phyloP scores from a whole-genome alignment of 148 eudicot genomes.

The Camellia granthamiana region DNA sequence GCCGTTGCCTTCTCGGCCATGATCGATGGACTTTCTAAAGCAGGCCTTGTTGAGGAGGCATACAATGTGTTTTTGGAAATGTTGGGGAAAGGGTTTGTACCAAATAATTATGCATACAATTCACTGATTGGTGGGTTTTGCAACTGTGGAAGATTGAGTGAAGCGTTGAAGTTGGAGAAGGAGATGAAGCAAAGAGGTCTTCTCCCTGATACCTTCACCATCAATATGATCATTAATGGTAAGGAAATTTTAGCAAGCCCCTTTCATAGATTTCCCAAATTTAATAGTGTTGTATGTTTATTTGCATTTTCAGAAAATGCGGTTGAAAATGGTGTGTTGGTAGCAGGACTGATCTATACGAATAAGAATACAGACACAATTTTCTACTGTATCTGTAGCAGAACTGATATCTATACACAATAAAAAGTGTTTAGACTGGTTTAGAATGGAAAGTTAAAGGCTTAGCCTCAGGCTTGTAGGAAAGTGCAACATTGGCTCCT shows the following conservation, averaged over 20 bases:
- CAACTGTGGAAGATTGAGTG: slow-evolving; percentile 43
- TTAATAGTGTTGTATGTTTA: too few species aligned
- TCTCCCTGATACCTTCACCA: slow-evolving; percentile 63
- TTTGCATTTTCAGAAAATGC: too few species aligned
- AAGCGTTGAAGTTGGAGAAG: slow-evolving; percentile 68
- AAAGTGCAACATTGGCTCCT: background rate
- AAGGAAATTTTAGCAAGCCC: too few species aligned
- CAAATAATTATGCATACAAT: slow-evolving; percentile 81
- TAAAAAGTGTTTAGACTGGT: too few species aligned
- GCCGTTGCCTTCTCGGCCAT: slow-evolving; percentile 73
- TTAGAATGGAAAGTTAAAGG: background rate
- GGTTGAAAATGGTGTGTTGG: too few species aligned
- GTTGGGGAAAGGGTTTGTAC: slow-evolving; percentile 59
- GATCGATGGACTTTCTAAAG: slow-evolving; percentile 74
- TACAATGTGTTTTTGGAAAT: slow-evolving; percentile 47
- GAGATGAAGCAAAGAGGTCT: slow-evolving; percentile 78
- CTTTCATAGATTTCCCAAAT: too few species aligned
- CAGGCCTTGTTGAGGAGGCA: slow-evolving; percentile 70
- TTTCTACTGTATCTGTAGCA: too few species aligned
- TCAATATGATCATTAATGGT: slow-evolving; percentile 76
- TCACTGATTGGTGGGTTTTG: slow-evolving; percentile 74
- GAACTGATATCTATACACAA: too few species aligned
- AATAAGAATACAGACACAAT: too few species aligned
- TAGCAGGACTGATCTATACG: too few species aligned
- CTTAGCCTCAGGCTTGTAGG: background rate